Percentiles rank a stretch among this genome's conserved stretches.
Evolutionary conservation across 2,329 filamentous ascomycete genomes (phyloP).

Genomic region (Myrmaecium sp.): DNA sequence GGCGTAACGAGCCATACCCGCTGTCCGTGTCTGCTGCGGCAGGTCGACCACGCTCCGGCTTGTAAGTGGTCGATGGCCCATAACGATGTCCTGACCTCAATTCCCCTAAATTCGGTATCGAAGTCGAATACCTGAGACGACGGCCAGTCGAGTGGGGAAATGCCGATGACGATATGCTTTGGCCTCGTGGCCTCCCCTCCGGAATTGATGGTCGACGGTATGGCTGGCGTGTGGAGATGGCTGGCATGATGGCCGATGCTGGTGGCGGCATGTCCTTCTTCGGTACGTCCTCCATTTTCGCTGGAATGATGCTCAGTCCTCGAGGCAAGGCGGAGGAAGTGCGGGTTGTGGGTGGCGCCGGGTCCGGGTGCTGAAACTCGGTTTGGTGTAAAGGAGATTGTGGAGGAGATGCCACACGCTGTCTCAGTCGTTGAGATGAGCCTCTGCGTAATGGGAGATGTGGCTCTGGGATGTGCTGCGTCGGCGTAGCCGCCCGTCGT

Average conservation of each 20-base stretch:
- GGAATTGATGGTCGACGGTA: conserved; percentile 10
- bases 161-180: conserved; percentile 16
- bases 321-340: conserved; percentile 10
- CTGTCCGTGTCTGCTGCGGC: conserved; percentile 4
- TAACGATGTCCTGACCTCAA: conserved; percentile 12
- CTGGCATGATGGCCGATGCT: no score
- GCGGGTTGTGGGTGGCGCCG: conserved; percentile 12
- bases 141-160: conserved; percentile 10
- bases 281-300: no score
- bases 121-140: conserved; percentile 16
- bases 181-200: conserved; percentile 9
- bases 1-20: conserved; percentile 16
- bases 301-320: conserved; percentile 9
- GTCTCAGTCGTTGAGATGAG: conserved; percentile 23
- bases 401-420: conserved; percentile 10
- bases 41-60: conserved; percentile 15
- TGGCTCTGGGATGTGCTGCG: conserved; percentile 21
- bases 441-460: conserved; percentile 24
- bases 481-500: no score
- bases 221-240: conserved; percentile 19
- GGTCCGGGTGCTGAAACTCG: conserved; percentile 8
- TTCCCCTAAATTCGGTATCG: conserved; percentile 20
- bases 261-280: no score
- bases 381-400: conserved; percentile 12
- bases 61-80: conserved; percentile 18